Base-by-base conservation (phyloP, 768 basidiomycete species). In the Termitomyces eurrhizus region DNA sequence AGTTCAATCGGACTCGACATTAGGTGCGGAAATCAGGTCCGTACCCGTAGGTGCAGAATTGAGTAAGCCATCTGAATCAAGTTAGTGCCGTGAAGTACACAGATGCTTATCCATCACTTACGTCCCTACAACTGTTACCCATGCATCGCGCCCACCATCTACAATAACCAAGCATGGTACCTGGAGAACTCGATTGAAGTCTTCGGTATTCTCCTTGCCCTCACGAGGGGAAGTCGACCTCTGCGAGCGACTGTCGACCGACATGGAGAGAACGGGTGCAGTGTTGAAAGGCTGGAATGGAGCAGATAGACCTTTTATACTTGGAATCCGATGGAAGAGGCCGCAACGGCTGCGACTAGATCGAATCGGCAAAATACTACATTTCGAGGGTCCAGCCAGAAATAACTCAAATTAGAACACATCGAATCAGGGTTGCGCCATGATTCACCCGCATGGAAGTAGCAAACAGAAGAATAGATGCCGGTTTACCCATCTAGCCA, bases 11-110 rank as follows among this genome's bases (percentile, higher is more conserved):
- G 21, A 50, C 35, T 42, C 46, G 56, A 39, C 44, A 24, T 24
- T 21, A 26, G 46, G 26, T n/a, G 18, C 45, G 18, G 14, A 52
- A 35, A 41, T 32, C 24, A 41, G 16, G 32, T 57, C 54, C 69
- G 26, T 60, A 78, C 74, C 81, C 80, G 59, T 80, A 78, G 3
- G 79, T 80, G 64, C 77, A 78, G 54, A 80, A 80, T 64, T 78
- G 74, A 26, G 77, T 68, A 64, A 79, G 65, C 77, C 77, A 80
- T 7, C 77, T 79, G 56, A 37, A 26, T 7, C 29, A 36, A 56
- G 35, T 39, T 9, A 56, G 29, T 35, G 39, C 9, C 24, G n/a
- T 35, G 51, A 36, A 32, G 32, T 46, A 21, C 21, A 33, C 35
- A 24, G 21, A 44, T n/a, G 24, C 12, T 21, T 14, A 50, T 57